These are phyloP conservation scores for Phytophthora ohioensis DNA, from an alignment of 352 stramenopile genomes.

Conservation along the genomic window DNA sequence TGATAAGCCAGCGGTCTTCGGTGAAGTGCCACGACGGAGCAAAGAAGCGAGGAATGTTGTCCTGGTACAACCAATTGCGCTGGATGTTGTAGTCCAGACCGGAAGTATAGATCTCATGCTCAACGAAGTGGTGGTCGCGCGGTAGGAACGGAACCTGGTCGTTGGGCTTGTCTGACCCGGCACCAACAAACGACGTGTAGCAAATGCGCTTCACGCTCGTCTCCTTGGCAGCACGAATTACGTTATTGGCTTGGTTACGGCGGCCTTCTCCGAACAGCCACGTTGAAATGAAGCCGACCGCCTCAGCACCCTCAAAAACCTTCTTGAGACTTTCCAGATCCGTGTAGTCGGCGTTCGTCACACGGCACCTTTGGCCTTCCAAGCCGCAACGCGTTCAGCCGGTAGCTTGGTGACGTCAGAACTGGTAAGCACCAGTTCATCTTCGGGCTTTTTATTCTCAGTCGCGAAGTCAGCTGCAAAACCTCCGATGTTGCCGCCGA, in stretches of 20 bases:
- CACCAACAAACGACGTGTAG: not conserved
- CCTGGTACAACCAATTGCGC: not conserved
- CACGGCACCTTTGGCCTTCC: not conserved
- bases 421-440: not conserved
- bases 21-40: slow-evolving; percentile 1
- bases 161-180: not conserved
- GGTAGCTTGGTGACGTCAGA: not conserved
- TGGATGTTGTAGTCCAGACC: not conserved
- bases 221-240: not conserved
- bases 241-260: not conserved
- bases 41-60: not conserved
- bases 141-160: not conserved
- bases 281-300: not conserved
- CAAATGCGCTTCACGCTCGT: not conserved
- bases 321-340: not conserved
- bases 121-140: not conserved
- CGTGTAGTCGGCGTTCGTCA: not conserved
- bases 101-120: not conserved
- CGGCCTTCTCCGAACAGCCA: not conserved
- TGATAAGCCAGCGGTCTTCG: not conserved
- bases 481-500: not conserved
- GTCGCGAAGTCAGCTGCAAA: not conserved
- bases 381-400: not conserved
- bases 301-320: not conserved
- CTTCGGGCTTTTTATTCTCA: not conserved